Evolutionary conservation across 805 yeast genomes (phyloP).

Genomic region (Hanseniaspora lindneri): DNA sequence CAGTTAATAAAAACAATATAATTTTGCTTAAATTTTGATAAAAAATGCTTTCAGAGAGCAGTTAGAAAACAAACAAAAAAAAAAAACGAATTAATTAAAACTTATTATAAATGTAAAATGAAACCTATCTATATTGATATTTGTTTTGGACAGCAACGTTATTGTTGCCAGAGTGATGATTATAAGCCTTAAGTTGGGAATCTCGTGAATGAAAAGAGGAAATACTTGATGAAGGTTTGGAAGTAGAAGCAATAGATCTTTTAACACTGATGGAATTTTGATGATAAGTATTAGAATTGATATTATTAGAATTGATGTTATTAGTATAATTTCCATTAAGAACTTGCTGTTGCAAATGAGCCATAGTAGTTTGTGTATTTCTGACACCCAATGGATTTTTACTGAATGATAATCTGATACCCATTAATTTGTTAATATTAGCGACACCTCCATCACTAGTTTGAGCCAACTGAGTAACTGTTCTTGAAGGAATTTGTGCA

Average conservation of each 20-base stretch:
- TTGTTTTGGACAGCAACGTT: neutral
- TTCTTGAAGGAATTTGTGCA: conserved; percentile 64
- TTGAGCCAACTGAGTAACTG: neutral
- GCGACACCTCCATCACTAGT: conserved; percentile 31
- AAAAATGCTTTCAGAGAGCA: too few relatives aligned
- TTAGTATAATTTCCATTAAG: conserved; percentile 16
- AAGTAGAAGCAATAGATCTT: conserved; percentile 15
- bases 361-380: conserved; percentile 44
- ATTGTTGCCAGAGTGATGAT: neutral
- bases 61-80: too few relatives aligned
- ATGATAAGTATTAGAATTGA: neutral
- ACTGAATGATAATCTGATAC: conserved; percentile 84
- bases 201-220: conserved; percentile 16
- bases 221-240: conserved; percentile 20
- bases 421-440: conserved; percentile 51
- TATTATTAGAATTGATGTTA: conserved; percentile 13
- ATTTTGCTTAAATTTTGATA: too few relatives aligned
- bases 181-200: conserved; percentile 3
- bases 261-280: neutral
- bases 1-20: too few relatives aligned
- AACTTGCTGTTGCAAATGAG: conserved; percentile 19
- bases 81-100: neutral
- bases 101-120: neutral
- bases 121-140: neutral
- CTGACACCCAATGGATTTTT: conserved; percentile 96